A percentile compares a stretch with the other conserved stretches of the same genome.
Conservation (phyloP, 2,329 filamentous ascomycete genomes). For the Cadophora luteo-olivacea region DNA sequence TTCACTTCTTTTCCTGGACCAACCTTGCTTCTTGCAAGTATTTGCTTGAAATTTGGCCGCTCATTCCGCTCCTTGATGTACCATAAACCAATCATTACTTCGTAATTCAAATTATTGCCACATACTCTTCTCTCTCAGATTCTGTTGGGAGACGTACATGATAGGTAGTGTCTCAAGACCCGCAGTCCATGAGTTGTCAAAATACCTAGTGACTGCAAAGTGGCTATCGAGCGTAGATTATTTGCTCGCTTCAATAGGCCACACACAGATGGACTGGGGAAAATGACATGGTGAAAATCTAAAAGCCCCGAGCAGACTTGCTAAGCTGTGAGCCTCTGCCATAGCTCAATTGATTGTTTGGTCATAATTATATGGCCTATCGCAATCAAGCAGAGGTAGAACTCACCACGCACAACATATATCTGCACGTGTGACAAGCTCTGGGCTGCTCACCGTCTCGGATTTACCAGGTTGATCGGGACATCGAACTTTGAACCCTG, state of each 20-base stretch:
- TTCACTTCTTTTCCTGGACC: not conserved
- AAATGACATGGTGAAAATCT: not conserved
- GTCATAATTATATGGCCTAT: not conserved
- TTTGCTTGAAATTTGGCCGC: not conserved
- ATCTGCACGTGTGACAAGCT: not conserved
- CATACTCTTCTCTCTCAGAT: not conserved
- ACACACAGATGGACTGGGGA: not conserved
- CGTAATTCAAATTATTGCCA: constrained; percentile 3
- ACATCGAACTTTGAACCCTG: constrained; percentile 3
- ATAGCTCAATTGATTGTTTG: not conserved
- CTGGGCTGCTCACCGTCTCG: constrained; percentile 7
- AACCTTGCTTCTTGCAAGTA: constrained; percentile 9
- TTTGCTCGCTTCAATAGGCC: constrained; percentile 13
- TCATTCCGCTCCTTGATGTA: constrained; percentile 21
- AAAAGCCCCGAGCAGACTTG: not conserved
- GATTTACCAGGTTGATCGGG: constrained; percentile 9
- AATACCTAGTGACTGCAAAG: constrained; percentile 3
- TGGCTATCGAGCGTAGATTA: constrained; percentile 1
- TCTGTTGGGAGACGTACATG: not conserved
- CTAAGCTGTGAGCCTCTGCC: not conserved
- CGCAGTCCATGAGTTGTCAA: constrained; percentile 12
- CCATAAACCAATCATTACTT: constrained; percentile 20
- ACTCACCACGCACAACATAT: not conserved
- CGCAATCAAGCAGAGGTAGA: not conserved
- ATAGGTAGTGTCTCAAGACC: constrained; percentile 12